A percentile compares a stretch with the other conserved stretches of the same genome.
Conservation (phyloP, 805 yeast species). For the Candida coquimbonensis region DNA sequence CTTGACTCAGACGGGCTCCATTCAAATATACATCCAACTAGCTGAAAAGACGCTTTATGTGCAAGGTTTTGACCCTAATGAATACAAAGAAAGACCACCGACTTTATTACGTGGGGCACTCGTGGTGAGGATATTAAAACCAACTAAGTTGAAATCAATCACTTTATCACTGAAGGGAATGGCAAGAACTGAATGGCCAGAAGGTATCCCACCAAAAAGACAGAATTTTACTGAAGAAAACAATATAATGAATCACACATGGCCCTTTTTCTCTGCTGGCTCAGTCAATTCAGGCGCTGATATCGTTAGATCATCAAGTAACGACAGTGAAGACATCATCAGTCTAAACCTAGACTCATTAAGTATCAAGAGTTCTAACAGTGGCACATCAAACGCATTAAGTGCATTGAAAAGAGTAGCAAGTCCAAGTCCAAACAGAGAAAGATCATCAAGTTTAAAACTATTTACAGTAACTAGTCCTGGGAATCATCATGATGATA, state of each 20-base stretch:
- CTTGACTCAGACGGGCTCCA: conserved; percentile 50
- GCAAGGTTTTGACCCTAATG: conserved; percentile 71
- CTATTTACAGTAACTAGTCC: conserved; percentile 2
- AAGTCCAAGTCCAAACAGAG: conserved; percentile 19
- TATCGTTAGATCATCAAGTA: conserved; percentile 12
- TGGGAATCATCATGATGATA: conserved; percentile 1
- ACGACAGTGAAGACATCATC: conserved; percentile 1
- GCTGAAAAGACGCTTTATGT: conserved; percentile 78
- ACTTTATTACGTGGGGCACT: conserved; percentile 76
- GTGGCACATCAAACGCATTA: conserved; percentile 12
- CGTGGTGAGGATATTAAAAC: conserved; percentile 60
- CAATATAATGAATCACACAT: conserved; percentile 68
- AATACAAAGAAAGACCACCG: conserved; percentile 63
- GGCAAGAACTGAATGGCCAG: conserved; percentile 92
- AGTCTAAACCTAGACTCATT: conserved; percentile 20
- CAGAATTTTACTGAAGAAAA: conserved; percentile 56
- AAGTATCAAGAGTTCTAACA: conserved; percentile 3
- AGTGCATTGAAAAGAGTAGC: conserved; percentile 20
- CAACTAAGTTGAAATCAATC: conserved; percentile 62
- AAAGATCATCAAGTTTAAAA: conserved; percentile 11
- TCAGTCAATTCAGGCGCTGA: conserved; percentile 36
- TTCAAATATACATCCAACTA: conserved; percentile 64
- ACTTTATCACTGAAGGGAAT: conserved; percentile 56
- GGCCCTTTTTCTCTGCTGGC: conserved; percentile 69
- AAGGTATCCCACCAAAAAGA: conserved; percentile 91